Conservation (phyloP, 805 yeast genomes). For the Hanseniaspora osmophila region DNA sequence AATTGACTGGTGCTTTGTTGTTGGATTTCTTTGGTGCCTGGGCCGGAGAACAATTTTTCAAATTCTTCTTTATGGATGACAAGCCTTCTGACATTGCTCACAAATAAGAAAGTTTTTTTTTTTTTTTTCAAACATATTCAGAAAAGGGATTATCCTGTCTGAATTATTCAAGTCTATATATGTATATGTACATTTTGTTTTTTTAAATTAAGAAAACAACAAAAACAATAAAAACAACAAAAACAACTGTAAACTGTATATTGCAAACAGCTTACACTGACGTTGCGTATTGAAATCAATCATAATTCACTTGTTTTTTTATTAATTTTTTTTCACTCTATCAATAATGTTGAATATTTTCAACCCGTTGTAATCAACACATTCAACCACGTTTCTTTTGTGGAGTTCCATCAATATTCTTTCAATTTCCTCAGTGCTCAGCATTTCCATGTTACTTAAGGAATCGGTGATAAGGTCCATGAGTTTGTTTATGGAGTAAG, state of each 20-base stretch:
- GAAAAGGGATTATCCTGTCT: too few relatives aligned
- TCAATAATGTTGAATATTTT: not conserved
- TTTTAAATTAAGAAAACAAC: not conserved
- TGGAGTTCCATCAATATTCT: not conserved
- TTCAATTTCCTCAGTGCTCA: not conserved
- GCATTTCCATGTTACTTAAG: not conserved
- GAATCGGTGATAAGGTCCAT: not conserved
- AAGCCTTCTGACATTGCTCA: conserved; percentile 35
- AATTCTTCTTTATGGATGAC: conserved; percentile 76
- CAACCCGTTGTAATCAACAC: not conserved
- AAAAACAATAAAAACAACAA: not conserved
- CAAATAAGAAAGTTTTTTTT: not conserved
- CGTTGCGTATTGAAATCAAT: too few relatives aligned
- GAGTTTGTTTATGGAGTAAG: not conserved
- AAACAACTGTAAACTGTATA: too few relatives aligned
- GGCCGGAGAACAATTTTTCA: conserved; percentile 67
- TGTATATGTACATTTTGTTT: not conserved
- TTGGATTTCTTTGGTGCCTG: conserved; percentile 67
- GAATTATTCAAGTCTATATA: not conserved
- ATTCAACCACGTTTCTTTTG: not conserved
- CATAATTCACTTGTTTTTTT: too few relatives aligned
- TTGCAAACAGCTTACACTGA: too few relatives aligned
- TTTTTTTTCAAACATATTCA: too few relatives aligned
- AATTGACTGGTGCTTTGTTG: conserved; percentile 58
- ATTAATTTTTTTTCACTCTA: not conserved